phyloP scores from a whole-genome alignment of 2,329 filamentous ascomycete species.

The Sporothrix globosa region DNA sequence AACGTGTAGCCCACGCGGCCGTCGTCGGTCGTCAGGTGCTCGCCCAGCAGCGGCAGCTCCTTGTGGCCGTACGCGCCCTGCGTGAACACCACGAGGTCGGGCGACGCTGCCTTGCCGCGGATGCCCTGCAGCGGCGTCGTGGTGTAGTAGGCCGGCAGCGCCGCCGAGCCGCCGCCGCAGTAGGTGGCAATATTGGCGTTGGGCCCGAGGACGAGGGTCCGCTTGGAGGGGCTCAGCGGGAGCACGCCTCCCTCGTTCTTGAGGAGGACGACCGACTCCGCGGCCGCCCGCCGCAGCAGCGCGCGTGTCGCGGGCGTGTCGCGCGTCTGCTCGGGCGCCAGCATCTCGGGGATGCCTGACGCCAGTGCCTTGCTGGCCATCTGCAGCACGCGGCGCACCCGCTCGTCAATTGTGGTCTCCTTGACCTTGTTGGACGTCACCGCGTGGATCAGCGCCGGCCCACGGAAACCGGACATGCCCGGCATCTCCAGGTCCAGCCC shows the following conservation, averaged over 20 bases:
- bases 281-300: conserved; percentile 32
- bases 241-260: conserved; percentile 59
- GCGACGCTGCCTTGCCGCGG: conserved; percentile 37
- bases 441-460: conserved; percentile 31
- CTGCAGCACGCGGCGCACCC: conserved; percentile 40
- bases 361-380: conserved; percentile 34
- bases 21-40: conserved; percentile 29
- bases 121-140: conserved; percentile 51
- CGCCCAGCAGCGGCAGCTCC: conserved; percentile 34
- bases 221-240: conserved; percentile 50
- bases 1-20: conserved; percentile 33
- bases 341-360: conserved; percentile 25
- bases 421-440: conserved; percentile 36
- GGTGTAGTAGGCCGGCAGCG: conserved; percentile 49
- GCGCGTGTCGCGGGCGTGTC: conserved; percentile 31
- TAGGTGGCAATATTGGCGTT: conserved; percentile 49
- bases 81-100: conserved; percentile 40
- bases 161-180: conserved; percentile 39
- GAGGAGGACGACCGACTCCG: conserved; percentile 35
- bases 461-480: conserved; percentile 40
- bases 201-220: conserved; percentile 55
- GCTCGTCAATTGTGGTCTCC: conserved; percentile 39
- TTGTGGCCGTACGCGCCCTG: conserved; percentile 35
- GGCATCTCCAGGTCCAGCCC: conserved; percentile 43
- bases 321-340: conserved; percentile 29